These are phyloP conservation scores for Yarrowia hollandica DNA, from an alignment of 805 yeast genomes.

Conservation along the genomic window DNA sequence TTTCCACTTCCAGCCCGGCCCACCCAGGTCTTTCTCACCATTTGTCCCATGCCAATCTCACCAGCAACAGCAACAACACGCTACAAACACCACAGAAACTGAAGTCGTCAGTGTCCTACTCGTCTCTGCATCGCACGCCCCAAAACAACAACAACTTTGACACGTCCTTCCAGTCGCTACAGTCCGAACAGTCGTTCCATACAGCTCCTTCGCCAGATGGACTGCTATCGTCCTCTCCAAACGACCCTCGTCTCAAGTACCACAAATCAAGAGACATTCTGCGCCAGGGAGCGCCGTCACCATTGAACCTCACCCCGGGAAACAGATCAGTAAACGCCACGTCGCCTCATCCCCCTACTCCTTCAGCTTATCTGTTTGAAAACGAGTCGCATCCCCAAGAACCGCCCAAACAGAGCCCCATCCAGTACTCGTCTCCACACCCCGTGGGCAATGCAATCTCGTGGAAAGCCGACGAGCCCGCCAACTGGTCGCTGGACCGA, in stretches of 20 bases:
- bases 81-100: neutral
- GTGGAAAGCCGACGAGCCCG: conserved; percentile 43
- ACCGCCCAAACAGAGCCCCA: neutral
- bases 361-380: conserved; percentile 9
- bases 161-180: conserved; percentile 11
- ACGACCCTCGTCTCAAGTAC: neutral
- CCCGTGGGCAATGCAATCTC: conserved; percentile 1
- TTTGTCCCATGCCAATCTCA: neutral
- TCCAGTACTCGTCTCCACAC: conserved; percentile 21
- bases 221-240: conserved; percentile 1
- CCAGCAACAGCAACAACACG: neutral
- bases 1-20: too few relatives aligned
- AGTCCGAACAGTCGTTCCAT: conserved; percentile 20
- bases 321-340: neutral
- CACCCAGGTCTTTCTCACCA: conserved; percentile 3
- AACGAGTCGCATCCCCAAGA: neutral
- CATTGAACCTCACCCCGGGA: neutral
- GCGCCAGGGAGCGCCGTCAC: conserved; percentile 4
- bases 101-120: neutral
- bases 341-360: conserved; percentile 15
- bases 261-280: neutral
- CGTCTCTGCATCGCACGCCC: conserved; percentile 17
- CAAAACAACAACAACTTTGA: conserved; percentile 6
- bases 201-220: conserved; percentile 21
- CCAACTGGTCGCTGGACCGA: conserved; percentile 70